Conservation (phyloP, 2,329 filamentous ascomycete species). For the Proliferodiscus dingleyae region DNA sequence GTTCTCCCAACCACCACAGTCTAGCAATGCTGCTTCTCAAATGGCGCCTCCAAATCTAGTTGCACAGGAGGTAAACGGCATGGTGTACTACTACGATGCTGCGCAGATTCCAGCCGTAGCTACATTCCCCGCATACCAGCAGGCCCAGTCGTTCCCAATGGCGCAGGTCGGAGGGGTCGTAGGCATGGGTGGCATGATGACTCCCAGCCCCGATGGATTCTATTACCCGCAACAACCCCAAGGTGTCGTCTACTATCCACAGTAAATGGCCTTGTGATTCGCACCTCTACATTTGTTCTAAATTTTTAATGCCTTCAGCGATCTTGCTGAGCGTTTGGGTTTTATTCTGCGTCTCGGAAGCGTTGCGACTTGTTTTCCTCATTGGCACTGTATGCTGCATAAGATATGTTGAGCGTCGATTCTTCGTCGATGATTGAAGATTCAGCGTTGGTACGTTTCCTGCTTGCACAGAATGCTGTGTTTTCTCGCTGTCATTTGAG, state of each 20-base stretch:
- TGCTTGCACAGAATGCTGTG: constrained; percentile 4
- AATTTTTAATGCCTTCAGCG: constrained; percentile 29
- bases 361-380: constrained; percentile 19
- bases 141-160: constrained; percentile 50
- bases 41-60: constrained; percentile 55
- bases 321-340: constrained; percentile 22
- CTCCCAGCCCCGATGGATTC: constrained; percentile 61
- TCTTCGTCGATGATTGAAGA: constrained; percentile 13
- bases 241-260: constrained; percentile 57
- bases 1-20: constrained; percentile 29
- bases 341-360: constrained; percentile 27
- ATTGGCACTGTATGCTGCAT: constrained; percentile 11
- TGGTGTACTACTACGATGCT: constrained; percentile 90
- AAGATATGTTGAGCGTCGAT: constrained; percentile 21
- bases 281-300: constrained; percentile 19
- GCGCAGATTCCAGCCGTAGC: constrained; percentile 54
- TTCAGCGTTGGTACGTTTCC: not conserved
- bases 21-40: constrained; percentile 36
- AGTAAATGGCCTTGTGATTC: constrained; percentile 38
- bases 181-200: constrained; percentile 78
- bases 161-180: constrained; percentile 49
- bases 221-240: constrained; percentile 58
- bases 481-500: constrained; percentile 13
- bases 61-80: constrained; percentile 89
- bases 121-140: constrained; percentile 41